Evolutionary conservation across 2,329 filamentous ascomycete genomes (phyloP).

Genomic region (Tolypocladium sp.): DNA sequence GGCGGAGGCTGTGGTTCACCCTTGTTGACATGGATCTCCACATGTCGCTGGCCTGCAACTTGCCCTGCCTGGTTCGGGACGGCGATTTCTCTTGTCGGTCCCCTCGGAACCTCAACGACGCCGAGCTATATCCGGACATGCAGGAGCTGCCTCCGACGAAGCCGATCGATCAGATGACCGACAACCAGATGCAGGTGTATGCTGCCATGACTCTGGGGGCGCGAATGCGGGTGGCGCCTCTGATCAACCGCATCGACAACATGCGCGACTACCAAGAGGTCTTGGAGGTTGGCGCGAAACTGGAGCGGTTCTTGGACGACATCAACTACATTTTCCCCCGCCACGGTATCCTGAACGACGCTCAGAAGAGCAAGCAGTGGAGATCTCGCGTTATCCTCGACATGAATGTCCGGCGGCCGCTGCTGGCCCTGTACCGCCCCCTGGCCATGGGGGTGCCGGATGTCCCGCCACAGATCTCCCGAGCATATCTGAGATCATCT

Average conservation of each 20-base stretch:
- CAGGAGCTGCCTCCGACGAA: conserved; percentile 36
- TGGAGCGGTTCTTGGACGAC: conserved; percentile 45
- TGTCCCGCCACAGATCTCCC: conserved; percentile 40
- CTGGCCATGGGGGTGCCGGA: conserved; percentile 43
- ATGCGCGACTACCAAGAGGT: conserved; percentile 45
- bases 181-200: conserved; percentile 45
- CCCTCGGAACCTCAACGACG: conserved; percentile 44
- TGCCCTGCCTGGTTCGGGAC: conserved; percentile 41
- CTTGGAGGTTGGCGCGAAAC: conserved; percentile 41
- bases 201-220: conserved; percentile 39
- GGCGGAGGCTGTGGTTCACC: conserved; percentile 47
- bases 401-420: conserved; percentile 43
- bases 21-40: conserved; percentile 49
- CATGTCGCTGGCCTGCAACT: conserved; percentile 40
- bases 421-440: conserved; percentile 44
- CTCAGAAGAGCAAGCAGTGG: conserved; percentile 41
- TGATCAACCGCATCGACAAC: conserved; percentile 42
- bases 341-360: conserved; percentile 29
- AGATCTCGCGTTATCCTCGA: conserved; percentile 40
- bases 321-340: conserved; percentile 43
- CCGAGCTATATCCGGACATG: conserved; percentile 38
- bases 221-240: conserved; percentile 39
- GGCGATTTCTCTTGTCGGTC: conserved; percentile 44
- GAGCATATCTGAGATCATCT: conserved; percentile 43
- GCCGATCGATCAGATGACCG: conserved; percentile 42